These are phyloP conservation scores for Chrysoporthe deuterocubensis DNA, from an alignment of 2,329 filamentous ascomycete species.

Conservation along the genomic window DNA sequence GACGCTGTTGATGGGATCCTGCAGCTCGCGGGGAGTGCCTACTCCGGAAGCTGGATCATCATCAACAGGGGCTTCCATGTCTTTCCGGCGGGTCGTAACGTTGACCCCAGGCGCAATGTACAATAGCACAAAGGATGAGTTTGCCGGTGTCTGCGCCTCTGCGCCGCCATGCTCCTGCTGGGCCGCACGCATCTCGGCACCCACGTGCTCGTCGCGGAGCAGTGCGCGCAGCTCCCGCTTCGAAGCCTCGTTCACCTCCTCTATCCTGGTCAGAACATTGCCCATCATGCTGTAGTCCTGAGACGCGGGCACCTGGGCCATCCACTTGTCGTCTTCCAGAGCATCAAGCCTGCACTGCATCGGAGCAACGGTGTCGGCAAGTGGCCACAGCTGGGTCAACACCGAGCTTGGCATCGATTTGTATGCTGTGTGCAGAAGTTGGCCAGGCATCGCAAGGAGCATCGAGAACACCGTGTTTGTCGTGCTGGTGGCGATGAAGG, in stretches of 20 bases:
- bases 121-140: neutral
- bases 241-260: too few relatives aligned
- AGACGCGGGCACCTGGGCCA: neutral
- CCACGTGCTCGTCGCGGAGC: too few relatives aligned
- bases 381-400: too few relatives aligned
- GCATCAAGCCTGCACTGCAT: neutral
- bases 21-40: neutral
- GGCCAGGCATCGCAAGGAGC: too few relatives aligned
- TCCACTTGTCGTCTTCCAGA: neutral
- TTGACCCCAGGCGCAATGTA: neutral
- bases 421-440: too few relatives aligned
- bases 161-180: neutral
- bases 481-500: too few relatives aligned
- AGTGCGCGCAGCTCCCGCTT: too few relatives aligned
- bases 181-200: too few relatives aligned
- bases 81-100: neutral
- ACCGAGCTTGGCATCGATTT: too few relatives aligned
- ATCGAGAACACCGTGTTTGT: too few relatives aligned
- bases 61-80: neutral
- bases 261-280: neutral
- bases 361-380: neutral
- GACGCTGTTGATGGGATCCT: neutral
- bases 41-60: too few relatives aligned
- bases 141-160: neutral
- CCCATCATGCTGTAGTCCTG: neutral